Evolutionary conservation across 2,329 filamentous ascomycete species (phyloP).

Genomic region (Talaromyces sp.): DNA sequence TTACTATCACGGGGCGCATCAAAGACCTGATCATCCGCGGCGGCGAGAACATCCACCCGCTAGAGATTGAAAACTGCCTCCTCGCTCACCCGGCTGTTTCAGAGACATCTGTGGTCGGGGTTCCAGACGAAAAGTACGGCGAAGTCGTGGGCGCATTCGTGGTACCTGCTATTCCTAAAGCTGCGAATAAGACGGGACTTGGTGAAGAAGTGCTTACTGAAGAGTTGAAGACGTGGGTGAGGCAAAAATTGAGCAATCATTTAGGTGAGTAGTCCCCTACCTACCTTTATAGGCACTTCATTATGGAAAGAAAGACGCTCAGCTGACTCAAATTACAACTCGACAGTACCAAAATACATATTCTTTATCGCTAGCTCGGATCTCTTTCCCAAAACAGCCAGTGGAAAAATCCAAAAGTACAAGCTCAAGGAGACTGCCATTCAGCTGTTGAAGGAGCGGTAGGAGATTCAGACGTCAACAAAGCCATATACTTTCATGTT

Average conservation of each 20-base stretch:
- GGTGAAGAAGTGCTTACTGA: conserved; percentile 46
- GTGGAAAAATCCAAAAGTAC: conserved; percentile 96
- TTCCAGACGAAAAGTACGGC: conserved; percentile 77
- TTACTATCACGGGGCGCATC: conserved; percentile 83
- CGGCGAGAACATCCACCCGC: conserved; percentile 92
- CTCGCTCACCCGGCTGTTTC: conserved; percentile 65
- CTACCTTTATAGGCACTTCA: not conserved
- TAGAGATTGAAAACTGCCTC: conserved; percentile 87
- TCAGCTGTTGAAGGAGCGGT: conserved; percentile 38
- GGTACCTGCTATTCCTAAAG: conserved; percentile 45
- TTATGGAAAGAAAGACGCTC: not conserved
- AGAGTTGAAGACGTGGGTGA: conserved; percentile 68
- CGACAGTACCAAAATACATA: conserved; percentile 74
- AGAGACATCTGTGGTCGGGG: conserved; percentile 77
- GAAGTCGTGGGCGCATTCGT: conserved; percentile 86
- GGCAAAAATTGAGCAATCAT: conserved; percentile 66
- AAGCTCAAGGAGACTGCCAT: conserved; percentile 68
- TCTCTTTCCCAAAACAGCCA: conserved; percentile 89
- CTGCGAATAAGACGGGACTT: conserved; percentile 30
- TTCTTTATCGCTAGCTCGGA: conserved; percentile 63
- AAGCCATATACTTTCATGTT: not conserved
- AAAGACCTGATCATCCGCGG: conserved; percentile 95
- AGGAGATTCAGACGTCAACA: not conserved
- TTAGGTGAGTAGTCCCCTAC: conserved; percentile 43
- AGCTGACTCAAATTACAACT: not conserved